These are phyloP conservation scores for Metschnikowia sp. DNA, from an alignment of 805 yeast genomes.

Conservation along the genomic window DNA sequence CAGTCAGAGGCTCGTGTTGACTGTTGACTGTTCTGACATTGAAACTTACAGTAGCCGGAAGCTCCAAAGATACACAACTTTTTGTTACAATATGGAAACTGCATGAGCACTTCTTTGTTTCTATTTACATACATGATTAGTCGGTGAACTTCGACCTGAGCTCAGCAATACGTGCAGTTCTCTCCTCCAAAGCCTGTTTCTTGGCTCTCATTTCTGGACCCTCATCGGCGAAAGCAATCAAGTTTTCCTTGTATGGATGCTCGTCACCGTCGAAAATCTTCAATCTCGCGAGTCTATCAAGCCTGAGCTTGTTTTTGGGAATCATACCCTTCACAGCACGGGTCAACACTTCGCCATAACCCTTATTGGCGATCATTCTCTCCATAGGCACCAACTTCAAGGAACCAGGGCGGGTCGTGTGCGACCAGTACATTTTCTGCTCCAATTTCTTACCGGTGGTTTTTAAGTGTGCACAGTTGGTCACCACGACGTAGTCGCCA, in stretches of 20 bases:
- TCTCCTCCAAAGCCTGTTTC: slow-evolving; percentile 35
- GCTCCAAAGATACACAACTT: no score
- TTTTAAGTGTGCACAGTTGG: slow-evolving; percentile 79
- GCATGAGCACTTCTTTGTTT: neutral
- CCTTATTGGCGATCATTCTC: slow-evolving; percentile 68
- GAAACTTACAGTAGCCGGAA: neutral
- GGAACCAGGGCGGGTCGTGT: slow-evolving; percentile 86
- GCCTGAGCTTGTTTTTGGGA: slow-evolving; percentile 84
- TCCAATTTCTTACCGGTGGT: slow-evolving; percentile 83
- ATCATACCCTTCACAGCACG: slow-evolving; percentile 95
- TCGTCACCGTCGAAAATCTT: slow-evolving; percentile 86
- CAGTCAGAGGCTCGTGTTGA: neutral
- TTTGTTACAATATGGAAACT: no score
- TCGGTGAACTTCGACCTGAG: slow-evolving; percentile 31
- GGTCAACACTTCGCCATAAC: slow-evolving; percentile 79
- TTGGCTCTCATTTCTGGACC: slow-evolving; percentile 48
- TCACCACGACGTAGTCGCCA: slow-evolving; percentile 96
- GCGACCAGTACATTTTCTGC: slow-evolving; percentile 84
- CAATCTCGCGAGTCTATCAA: slow-evolving; percentile 74
- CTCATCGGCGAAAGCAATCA: slow-evolving; percentile 83
- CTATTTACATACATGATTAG: slow-evolving; percentile 17
- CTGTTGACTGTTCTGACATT: neutral
- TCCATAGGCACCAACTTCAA: slow-evolving; percentile 81
- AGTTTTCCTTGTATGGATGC: slow-evolving; percentile 80
- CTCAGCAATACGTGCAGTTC: slow-evolving; percentile 29